Evolutionary conservation across 1,139 yeast species (phyloP).

Genomic region (Keqinozyma sinolaborantium): DNA sequence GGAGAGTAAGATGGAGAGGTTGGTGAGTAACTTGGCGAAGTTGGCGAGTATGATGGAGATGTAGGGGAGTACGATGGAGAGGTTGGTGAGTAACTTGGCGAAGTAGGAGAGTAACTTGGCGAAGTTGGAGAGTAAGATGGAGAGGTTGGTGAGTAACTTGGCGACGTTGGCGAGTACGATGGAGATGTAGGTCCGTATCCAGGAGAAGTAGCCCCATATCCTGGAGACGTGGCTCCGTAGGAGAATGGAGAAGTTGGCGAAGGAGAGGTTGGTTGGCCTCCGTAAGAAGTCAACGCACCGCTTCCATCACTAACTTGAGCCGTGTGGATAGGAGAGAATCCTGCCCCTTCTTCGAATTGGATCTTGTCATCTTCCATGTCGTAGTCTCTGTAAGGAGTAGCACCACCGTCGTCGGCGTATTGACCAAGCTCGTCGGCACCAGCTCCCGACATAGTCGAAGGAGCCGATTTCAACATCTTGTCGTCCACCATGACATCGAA

Average conservation of each 20-base stretch:
- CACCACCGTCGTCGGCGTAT: slow-evolving; percentile 71
- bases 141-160: slow-evolving; percentile 62
- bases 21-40: slow-evolving; percentile 72
- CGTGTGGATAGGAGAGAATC: slow-evolving; percentile 92
- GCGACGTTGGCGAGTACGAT: slow-evolving; percentile 50
- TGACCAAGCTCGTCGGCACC: slow-evolving; percentile 21
- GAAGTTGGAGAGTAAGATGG: slow-evolving; percentile 76
- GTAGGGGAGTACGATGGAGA: slow-evolving; percentile 52
- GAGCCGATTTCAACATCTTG: slow-evolving; percentile 69
- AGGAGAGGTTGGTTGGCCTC: slow-evolving; percentile 60
- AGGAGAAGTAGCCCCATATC: slow-evolving; percentile 51
- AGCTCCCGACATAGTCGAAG: slow-evolving; percentile 50
- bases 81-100: slow-evolving; percentile 59
- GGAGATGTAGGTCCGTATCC: slow-evolving; percentile 37
- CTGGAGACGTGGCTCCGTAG: slow-evolving; percentile 67
- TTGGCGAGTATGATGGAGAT: slow-evolving; percentile 56
- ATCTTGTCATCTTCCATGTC: slow-evolving; percentile 76
- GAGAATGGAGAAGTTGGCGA: slow-evolving; percentile 58
- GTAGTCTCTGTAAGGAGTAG: slow-evolving; percentile 87
- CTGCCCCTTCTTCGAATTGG: slow-evolving; percentile 78
- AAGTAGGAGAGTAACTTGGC: slow-evolving; percentile 70
- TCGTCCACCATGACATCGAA: slow-evolving; percentile 96
- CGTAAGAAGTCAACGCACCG: slow-evolving; percentile 92
- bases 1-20: slow-evolving; percentile 72
- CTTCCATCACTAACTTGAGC: slow-evolving; percentile 77